Conservation (phyloP, 208 protist species). For the Strigomonas culicis region DNA sequence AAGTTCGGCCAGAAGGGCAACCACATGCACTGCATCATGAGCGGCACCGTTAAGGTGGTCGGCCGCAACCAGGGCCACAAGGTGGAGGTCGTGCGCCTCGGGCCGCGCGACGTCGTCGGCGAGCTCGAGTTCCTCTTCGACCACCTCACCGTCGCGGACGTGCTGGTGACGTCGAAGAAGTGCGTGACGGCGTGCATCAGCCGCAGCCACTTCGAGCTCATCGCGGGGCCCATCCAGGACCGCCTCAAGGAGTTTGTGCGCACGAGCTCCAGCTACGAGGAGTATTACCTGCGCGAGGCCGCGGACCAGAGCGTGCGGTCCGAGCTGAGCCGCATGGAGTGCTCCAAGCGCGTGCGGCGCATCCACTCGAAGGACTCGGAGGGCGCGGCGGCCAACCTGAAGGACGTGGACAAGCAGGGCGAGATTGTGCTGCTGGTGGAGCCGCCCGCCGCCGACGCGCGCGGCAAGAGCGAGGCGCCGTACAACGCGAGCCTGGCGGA, state of each 20-base stretch:
- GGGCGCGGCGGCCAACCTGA: slow-evolving; percentile 12
- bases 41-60: slow-evolving; percentile 76
- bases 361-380: slow-evolving; percentile 19
- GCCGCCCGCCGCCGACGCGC: slow-evolving; percentile 11
- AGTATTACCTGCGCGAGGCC: slow-evolving; percentile 53
- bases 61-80: slow-evolving; percentile 55
- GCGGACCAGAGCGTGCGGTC: slow-evolving; percentile 57
- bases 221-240: slow-evolving; percentile 77
- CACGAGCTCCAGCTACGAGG: slow-evolving; percentile 54
- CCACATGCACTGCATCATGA: slow-evolving; percentile 77
- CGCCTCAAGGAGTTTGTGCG: slow-evolving; percentile 78
- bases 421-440: slow-evolving; percentile 38
- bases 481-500: neutral
- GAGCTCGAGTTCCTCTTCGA: slow-evolving; percentile 90
- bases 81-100: slow-evolving; percentile 63
- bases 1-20: slow-evolving; percentile 61
- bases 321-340: slow-evolving; percentile 49
- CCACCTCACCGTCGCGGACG: slow-evolving; percentile 80
- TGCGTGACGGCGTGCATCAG: slow-evolving; percentile 72
- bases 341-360: slow-evolving; percentile 24
- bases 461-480: neutral
- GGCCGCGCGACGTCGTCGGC: slow-evolving; percentile 72
- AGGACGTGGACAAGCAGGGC: slow-evolving; percentile 29
- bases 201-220: slow-evolving; percentile 84
- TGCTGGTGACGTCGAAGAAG: slow-evolving; percentile 53